Percentiles rank a stretch among this genome's conserved stretches.
Conservation (phyloP, 164 flowering plant genomes). For the Tinospora cordifolia region DNA sequence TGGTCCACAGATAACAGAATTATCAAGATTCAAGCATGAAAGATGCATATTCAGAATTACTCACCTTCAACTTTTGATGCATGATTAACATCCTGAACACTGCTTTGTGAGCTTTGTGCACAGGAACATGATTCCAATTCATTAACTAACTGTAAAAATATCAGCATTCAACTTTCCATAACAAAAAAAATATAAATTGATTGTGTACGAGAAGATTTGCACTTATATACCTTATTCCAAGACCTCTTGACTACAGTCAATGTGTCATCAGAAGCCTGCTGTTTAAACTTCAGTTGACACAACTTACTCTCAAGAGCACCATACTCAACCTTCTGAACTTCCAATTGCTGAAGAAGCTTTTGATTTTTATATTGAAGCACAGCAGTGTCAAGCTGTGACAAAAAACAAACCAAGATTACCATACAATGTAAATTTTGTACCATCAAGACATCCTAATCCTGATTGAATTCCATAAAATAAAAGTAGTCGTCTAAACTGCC, state of each 20-base stretch:
- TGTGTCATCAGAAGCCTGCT: slow-evolving; percentile 45
- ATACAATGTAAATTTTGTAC: neutral
- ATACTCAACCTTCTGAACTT: slow-evolving; percentile 65
- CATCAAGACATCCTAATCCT: neutral
- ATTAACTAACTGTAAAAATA: slow-evolving; percentile 42
- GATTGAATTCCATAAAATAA: neutral
- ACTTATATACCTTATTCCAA: slow-evolving; percentile 51
- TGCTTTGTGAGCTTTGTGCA: slow-evolving; percentile 22
- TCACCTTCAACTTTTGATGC: slow-evolving; percentile 32
- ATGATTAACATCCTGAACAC: slow-evolving; percentile 17
- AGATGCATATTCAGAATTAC: slow-evolving; percentile 12
- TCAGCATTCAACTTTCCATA: slow-evolving; percentile 5
- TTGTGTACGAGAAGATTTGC: neutral
- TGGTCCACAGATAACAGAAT: no score
- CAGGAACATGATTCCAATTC: slow-evolving; percentile 52
- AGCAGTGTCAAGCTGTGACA: slow-evolving; percentile 59
- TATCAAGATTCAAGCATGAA: neutral
- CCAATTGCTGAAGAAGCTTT: slow-evolving; percentile 76
- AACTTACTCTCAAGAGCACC: slow-evolving; percentile 45
- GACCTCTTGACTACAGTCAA: slow-evolving; percentile 44
- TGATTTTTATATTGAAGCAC: slow-evolving; percentile 83
- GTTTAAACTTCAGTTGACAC: slow-evolving; percentile 44
- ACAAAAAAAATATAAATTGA: neutral
- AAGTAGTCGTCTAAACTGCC: no score
- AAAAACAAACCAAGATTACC: slow-evolving; percentile 4